Conservation (phyloP, 805 yeast species). For the Komagataella pseudopastoris region DNA sequence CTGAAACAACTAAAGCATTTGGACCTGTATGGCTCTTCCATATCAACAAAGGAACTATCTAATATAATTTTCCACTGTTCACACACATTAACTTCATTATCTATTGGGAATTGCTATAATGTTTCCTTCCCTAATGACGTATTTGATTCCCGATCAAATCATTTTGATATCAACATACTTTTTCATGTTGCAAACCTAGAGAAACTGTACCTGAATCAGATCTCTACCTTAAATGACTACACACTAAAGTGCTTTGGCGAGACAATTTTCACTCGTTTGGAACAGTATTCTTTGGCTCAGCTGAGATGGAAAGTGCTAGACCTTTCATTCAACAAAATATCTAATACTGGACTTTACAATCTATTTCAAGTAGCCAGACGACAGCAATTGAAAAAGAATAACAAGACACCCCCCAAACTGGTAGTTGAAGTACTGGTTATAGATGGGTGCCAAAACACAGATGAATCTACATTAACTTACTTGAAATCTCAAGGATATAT, state of each 20-base stretch:
- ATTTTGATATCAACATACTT: background rate
- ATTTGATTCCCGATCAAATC: background rate
- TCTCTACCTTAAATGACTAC: background rate
- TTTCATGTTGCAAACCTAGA: background rate
- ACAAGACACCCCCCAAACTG: background rate
- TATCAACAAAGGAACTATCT: background rate
- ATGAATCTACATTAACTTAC: background rate
- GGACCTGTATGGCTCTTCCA: background rate
- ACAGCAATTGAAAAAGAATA: background rate
- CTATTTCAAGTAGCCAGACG: background rate
- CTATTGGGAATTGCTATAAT: background rate
- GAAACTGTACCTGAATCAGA: background rate
- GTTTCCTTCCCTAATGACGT: background rate
- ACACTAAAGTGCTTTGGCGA: background rate
- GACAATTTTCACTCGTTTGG: background rate
- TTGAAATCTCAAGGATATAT: background rate
- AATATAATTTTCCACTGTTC: background rate
- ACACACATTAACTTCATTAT: background rate
- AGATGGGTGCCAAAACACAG: background rate
- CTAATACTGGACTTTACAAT: background rate
- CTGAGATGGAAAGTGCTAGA: background rate
- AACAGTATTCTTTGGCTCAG: background rate
- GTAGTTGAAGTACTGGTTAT: background rate
- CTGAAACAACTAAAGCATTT: background rate
- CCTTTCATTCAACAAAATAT: background rate